Percentiles rank a stretch among this genome's conserved stretches.
phyloP scores from a whole-genome alignment of 2,329 filamentous ascomycete genomes.

The Coniochaeta sp. region DNA sequence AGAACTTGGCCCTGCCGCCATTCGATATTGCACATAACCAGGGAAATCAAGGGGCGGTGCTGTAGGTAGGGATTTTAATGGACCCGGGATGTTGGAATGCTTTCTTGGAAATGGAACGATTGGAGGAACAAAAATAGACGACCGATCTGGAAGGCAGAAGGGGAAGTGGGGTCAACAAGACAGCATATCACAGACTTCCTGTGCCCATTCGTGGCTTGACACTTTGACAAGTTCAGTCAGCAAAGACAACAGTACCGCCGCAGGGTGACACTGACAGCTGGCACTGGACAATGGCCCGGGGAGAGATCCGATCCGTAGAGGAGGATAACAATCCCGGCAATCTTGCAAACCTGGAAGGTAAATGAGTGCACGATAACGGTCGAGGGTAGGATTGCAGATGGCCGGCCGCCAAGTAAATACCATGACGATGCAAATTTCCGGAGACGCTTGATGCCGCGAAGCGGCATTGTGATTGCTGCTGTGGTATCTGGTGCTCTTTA shows the following conservation, averaged over 20 bases:
- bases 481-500: neutral
- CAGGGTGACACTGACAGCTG: no score
- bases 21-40: neutral
- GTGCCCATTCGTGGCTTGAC: no score
- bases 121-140: neutral
- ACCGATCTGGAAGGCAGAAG: no score
- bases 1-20: neutral
- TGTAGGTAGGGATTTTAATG: neutral
- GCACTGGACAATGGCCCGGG: no score
- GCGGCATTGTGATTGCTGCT: neutral
- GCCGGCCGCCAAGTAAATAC: no score
- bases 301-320: neutral
- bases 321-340: neutral
- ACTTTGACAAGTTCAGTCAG: neutral
- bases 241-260: neutral
- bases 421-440: neutral
- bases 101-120: neutral
- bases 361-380: neutral
- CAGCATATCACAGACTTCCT: no score
- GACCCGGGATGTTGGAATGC: neutral
- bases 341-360: no score
- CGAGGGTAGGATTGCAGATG: neutral
- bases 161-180: no score
- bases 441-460: no score
- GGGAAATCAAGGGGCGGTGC: neutral